A percentile compares a stretch with the other conserved stretches of the same genome.
Evolutionary conservation across 2,329 filamentous ascomycete species (phyloP).

Genomic region (Aspergillus clavatus): DNA sequence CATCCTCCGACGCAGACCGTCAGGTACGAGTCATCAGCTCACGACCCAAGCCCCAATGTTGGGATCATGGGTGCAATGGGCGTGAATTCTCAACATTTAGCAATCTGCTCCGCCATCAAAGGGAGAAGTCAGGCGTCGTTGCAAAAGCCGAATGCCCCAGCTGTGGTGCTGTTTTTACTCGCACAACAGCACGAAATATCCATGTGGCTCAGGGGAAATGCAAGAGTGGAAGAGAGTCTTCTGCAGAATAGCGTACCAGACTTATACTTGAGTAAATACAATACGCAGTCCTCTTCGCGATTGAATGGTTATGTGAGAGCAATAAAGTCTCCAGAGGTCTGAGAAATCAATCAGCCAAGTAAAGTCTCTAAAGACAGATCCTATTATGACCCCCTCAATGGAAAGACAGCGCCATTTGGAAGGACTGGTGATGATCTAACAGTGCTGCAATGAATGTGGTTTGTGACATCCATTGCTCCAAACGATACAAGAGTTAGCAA

Average conservation of each 20-base stretch:
- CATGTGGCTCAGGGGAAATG: constrained; percentile 87
- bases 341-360: too few species aligned
- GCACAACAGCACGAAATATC: constrained; percentile 82
- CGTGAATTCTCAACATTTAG: constrained; percentile 95
- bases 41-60: constrained; percentile 90
- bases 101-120: constrained; percentile 85
- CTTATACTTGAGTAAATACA: background rate
- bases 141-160: constrained; percentile 84
- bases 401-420: too few species aligned
- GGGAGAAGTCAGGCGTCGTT: constrained; percentile 89
- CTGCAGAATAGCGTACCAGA: constrained; percentile 17
- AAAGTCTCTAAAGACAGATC: too few species aligned
- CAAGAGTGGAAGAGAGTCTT: constrained; percentile 52
- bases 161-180: constrained; percentile 88
- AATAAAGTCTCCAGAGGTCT: background rate
- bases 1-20: constrained; percentile 36
- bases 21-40: constrained; percentile 67
- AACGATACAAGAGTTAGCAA: too few species aligned
- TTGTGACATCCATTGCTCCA: too few species aligned
- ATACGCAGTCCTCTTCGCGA: background rate
- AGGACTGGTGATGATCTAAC: too few species aligned
- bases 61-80: constrained; percentile 95
- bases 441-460: too few species aligned
- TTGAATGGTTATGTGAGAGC: background rate
- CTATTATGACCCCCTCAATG: too few species aligned